Percentiles rank a stretch among this genome's conserved stretches.
Evolutionary conservation across 2,329 filamentous ascomycete species (phyloP).

Genomic region (Byssochlamys sp.): DNA sequence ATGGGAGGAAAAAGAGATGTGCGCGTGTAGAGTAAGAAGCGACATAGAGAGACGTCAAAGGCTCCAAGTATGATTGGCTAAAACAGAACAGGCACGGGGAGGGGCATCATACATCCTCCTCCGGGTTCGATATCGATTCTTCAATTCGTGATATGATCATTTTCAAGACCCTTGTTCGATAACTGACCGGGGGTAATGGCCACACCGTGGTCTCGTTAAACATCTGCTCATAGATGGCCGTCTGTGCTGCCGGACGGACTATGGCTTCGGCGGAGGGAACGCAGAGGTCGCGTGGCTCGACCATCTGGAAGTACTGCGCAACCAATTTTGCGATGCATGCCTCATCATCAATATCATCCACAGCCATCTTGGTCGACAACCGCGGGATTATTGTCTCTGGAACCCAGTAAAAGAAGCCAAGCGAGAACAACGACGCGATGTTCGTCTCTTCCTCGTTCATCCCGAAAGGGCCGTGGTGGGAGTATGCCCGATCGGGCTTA

Average conservation of each 20-base stretch:
- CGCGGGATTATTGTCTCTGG: neutral
- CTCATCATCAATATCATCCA: slow-evolving; percentile 12
- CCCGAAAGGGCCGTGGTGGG: neutral
- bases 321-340: slow-evolving; percentile 28
- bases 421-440: neutral
- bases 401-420: neutral
- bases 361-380: slow-evolving; percentile 2
- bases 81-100: slow-evolving; percentile 8
- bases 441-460: neutral
- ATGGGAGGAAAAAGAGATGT: slow-evolving; percentile 5
- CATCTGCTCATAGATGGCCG: slow-evolving; percentile 54
- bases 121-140: slow-evolving; percentile 65
- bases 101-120: slow-evolving; percentile 61
- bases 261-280: slow-evolving; percentile 55
- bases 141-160: slow-evolving; percentile 62
- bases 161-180: slow-evolving; percentile 65
- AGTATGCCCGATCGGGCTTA: slow-evolving; percentile 16
- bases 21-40: neutral
- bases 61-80: neutral
- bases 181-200: slow-evolving; percentile 56
- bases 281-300: slow-evolving; percentile 50
- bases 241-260: slow-evolving; percentile 53
- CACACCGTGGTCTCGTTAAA: slow-evolving; percentile 52
- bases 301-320: slow-evolving; percentile 72
- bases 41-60: neutral